Base-by-base conservation (phyloP, 1,284 basidiomycete species). In the Marasmius fiardii region DNA sequence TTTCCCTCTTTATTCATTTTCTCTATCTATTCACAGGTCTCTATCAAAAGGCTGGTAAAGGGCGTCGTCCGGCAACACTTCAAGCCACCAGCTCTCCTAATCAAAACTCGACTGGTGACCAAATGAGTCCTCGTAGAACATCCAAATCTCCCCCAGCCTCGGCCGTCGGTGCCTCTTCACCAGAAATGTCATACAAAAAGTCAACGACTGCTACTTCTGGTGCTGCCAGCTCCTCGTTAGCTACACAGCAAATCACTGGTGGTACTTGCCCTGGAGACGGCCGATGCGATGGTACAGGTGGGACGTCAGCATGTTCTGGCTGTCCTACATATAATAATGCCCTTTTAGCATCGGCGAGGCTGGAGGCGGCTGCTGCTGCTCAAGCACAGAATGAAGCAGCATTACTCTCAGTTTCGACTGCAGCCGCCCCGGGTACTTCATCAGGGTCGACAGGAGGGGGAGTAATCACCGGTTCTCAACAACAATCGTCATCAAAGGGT, bases 261-360 rank as follows among this genome's bases (percentile, higher is more conserved):
- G 91, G 94, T 50, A 93, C 93, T 18, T 98, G 95, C 71, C 95
- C 95, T 5, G 95, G 95, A 57, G 95, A 95, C 72, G 95, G 95
- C 37, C 84, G 92, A 62, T 98, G 95, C 74, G 93, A 98, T 73
- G 95, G 95, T 60, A 93, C 92, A 28, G 95, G 95, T 64, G 95
- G 95, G 58, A 87, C 92, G 63, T 85, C 85, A 58, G 89, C 91
- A 60, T 98, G 95, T 70, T 85, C 89, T 62, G 95, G 95, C 43
- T 97, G 95, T 71, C 95, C 95, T 11, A 94, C 94, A 41, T 93
- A 86, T 75, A 98, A 97, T 79, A 97, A 97, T 68, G 80, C 80
- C 53, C 70, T 82, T 58, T 72, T 71, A 60, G 71, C 74, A 24
- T 67, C 73, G 61, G 75, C 76, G 60, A 73, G 75, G 54, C 58